Evolutionary conservation across 164 flowering plant species (phyloP), one percentile per base, ranked within the genome.

Genomic region (Vitis riparia): DNA sequence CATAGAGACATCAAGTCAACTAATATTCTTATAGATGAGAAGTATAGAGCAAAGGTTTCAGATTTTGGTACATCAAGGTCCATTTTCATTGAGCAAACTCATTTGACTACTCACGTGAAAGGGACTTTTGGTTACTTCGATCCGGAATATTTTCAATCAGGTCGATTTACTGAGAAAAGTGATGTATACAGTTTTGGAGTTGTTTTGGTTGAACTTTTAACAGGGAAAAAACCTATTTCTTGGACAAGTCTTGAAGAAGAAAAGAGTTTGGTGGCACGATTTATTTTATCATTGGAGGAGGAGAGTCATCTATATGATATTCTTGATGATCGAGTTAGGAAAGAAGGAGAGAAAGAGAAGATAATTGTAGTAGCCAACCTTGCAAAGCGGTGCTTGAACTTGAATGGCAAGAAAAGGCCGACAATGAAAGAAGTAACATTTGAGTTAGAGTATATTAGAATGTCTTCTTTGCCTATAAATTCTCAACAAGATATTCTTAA

Each of bases 141-240:
- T 30, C 64, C 47, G 5, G n/a, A 55, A 27, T 66, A 66, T 14
- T 66, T 66, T 19, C 69, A 52, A 29, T 53, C 69, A 29, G 30
- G 69, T 3, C 59, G 52, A 37, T 66, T 53, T 15, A 66, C 69
- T 10, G 64, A 61, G 29, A 61, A 61, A 1, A 61, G 64, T 29
- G 64, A 61, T 61, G 64, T 61, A 47, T 61, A 61, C 10, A 61
- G 64, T n/a, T 61, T 61, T 32, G 64, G 64, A 32, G 69, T 66
- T 11, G 69, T 66, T 16, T 49, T 66, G 11, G 69, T 55, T 55
- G 69, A 66, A 16, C 59, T 55, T 16, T 55, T 66, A 32, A 66
- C 69, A 5, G 60, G 60, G 11, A 44, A 23, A 53, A 66, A 66
- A 16, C 60, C 60, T 29, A 9, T 66, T 17, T 66, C 23, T 11